Evolutionary conservation across 129 eudicot species (phyloP).

Genomic region (Apium graveolens): DNA sequence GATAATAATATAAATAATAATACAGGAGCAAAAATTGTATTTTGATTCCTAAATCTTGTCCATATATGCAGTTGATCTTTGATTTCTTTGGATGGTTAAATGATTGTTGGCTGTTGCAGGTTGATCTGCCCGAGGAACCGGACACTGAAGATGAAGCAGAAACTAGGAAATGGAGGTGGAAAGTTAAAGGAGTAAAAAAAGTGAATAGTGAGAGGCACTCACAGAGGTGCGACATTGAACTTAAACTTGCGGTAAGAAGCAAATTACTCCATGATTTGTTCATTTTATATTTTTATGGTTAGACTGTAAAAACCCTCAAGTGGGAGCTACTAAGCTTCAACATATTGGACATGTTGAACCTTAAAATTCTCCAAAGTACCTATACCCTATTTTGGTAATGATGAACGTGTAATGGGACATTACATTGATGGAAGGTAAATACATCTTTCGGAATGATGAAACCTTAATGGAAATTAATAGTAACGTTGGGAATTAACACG

Average conservation of each 20-base stretch:
- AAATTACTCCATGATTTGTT: neutral
- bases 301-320: neutral
- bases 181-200: slow-evolving; percentile 57
- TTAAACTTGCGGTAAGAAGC: slow-evolving; percentile 76
- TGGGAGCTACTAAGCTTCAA: neutral
- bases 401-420: neutral
- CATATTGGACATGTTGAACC: neutral
- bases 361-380: neutral
- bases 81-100: neutral
- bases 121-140: slow-evolving; percentile 74
- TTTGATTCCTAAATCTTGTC: neutral
- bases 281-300: neutral
- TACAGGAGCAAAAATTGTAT: neutral
- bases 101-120: slow-evolving; percentile 22
- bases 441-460: neutral
- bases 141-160: slow-evolving; percentile 79
- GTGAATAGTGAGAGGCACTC: slow-evolving; percentile 85
- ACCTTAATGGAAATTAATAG: neutral
- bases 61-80: neutral
- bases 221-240: slow-evolving; percentile 86
- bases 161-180: slow-evolving; percentile 88
- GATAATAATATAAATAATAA: neutral
- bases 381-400: neutral
- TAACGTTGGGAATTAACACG: neutral
- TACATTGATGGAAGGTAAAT: neutral